Base-by-base conservation (phyloP, 257 asterid species). In the Jacaranda copaia region DNA sequence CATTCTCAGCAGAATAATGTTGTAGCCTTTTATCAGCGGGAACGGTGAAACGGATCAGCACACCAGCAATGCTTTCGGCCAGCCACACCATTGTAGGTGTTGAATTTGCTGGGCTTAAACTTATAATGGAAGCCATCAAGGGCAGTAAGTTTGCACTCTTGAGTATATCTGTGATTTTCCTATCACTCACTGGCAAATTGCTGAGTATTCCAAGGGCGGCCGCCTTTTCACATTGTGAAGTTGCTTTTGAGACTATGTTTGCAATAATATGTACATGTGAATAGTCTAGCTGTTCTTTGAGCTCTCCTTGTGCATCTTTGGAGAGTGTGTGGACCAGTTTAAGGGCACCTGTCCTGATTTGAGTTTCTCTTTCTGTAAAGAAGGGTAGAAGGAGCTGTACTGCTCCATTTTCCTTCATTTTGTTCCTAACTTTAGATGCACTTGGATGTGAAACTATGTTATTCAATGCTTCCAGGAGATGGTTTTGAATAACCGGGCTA, bases 131-230 rank as follows among this genome's bases (percentile, higher is more conserved):
- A 46, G 85, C 79, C 42, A 92, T 60, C 15, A 72, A 40, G 2
- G 93, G 94, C 19, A 91, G 38, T 57, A 92, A 45, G 59, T 89
- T 86, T 5, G 83, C 82, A 10, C 72, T 81, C 78, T 79, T 90
- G 74, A 91, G 88, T 63, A 85, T 69, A 3, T 89, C 92, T 0
- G 98, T 90, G 58, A 83, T 77, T 82, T 81, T 88, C 84, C 63
- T 76, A 72, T 89, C 93, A 32, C 68, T 84, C 62, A 83, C 51
- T 0, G 99, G 96, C 60, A 93, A 74, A 77, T 85, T 91, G 83
- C 91, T 82, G 25, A 95, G 86, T 72, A 95, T 82, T 20, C 96
- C 98, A n/a, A 91, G 81, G 46, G 96, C 92, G 38, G 95, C 89
- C 0, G 87, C 92, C 84, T 84, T 91, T 77, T 87, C 96, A 76